These are phyloP conservation scores for Trametes hirsuta DNA, from an alignment of 1,284 basidiomycete genomes.

Conservation along the genomic window DNA sequence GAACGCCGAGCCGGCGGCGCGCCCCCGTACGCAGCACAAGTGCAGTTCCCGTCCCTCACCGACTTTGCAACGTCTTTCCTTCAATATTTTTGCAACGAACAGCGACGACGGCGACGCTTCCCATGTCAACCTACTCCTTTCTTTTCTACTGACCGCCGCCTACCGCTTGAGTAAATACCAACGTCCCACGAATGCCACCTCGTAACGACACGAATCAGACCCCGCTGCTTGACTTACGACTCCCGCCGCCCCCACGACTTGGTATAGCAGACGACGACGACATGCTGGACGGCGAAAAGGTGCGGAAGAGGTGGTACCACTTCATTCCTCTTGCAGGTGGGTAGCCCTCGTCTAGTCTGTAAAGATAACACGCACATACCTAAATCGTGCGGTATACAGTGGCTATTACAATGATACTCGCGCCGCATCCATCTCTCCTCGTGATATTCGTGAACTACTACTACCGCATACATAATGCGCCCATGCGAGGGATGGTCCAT, in stretches of 20 bases:
- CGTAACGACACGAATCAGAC: slow-evolving; percentile 9
- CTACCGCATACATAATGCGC: slow-evolving; percentile 53
- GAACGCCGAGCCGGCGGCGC: slow-evolving; percentile 1
- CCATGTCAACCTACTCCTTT: not conserved
- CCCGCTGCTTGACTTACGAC: slow-evolving; percentile 19
- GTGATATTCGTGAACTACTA: slow-evolving; percentile 69
- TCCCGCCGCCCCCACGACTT: slow-evolving; percentile 20
- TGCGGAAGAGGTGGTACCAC: slow-evolving; percentile 59
- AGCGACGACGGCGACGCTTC: not conserved
- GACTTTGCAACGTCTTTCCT: not conserved
- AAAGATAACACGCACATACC: not conserved
- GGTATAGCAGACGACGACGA: slow-evolving; percentile 27
- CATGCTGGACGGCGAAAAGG: slow-evolving; percentile 43
- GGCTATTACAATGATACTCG: slow-evolving; percentile 59
- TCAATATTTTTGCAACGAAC: not conserved
- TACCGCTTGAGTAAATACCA: not conserved
- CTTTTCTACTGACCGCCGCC: not conserved
- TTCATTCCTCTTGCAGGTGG: slow-evolving; percentile 58
- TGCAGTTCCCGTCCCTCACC: not conserved
- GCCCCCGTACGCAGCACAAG: not conserved
- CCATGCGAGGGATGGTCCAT: slow-evolving; percentile 53
- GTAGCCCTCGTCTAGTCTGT: slow-evolving; percentile 23
- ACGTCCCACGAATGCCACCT: slow-evolving; percentile 5
- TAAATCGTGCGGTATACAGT: slow-evolving; percentile 39
- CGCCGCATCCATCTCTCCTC: slow-evolving; percentile 74